Conservation (phyloP, 2,329 filamentous ascomycete genomes). For the Stachybotrys elegans region DNA sequence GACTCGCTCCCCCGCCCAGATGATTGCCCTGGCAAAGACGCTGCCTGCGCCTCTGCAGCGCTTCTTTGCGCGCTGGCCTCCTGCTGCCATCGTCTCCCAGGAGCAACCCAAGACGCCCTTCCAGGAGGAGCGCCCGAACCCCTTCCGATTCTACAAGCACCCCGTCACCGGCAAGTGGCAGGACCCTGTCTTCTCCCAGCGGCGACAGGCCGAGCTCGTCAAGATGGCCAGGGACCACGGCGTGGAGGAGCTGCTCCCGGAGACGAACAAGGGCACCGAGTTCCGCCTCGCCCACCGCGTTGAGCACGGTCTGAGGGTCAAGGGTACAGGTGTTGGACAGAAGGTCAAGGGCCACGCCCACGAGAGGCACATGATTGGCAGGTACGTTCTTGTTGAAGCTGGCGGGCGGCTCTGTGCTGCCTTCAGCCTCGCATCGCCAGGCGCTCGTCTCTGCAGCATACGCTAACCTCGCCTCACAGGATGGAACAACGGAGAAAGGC, state of each 20-base stretch:
- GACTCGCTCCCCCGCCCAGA: constrained; percentile 26
- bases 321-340: constrained; percentile 89
- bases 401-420: too few species aligned
- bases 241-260: constrained; percentile 75
- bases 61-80: constrained; percentile 89
- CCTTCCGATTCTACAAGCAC: constrained; percentile 78
- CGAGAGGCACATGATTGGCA: constrained; percentile 78
- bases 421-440: too few species aligned
- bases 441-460: background rate
- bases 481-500: constrained; percentile 86
- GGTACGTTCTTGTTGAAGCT: constrained; percentile 41
- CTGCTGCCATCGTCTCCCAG: constrained; percentile 52
- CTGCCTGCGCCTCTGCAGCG: constrained; percentile 74
- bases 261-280: constrained; percentile 69
- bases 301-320: constrained; percentile 76
- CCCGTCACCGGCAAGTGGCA: constrained; percentile 77
- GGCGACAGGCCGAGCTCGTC: constrained; percentile 85
- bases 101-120: constrained; percentile 41
- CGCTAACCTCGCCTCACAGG: constrained; percentile 34
- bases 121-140: constrained; percentile 61
- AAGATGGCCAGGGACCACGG: constrained; percentile 76
- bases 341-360: constrained; percentile 92
- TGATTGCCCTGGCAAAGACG: constrained; percentile 59
- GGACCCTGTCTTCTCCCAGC: constrained; percentile 74
- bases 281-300: constrained; percentile 65